Evolutionary conservation across 257 asterid genomes (phyloP).

Genomic region (Solanum bulbocastanum): DNA sequence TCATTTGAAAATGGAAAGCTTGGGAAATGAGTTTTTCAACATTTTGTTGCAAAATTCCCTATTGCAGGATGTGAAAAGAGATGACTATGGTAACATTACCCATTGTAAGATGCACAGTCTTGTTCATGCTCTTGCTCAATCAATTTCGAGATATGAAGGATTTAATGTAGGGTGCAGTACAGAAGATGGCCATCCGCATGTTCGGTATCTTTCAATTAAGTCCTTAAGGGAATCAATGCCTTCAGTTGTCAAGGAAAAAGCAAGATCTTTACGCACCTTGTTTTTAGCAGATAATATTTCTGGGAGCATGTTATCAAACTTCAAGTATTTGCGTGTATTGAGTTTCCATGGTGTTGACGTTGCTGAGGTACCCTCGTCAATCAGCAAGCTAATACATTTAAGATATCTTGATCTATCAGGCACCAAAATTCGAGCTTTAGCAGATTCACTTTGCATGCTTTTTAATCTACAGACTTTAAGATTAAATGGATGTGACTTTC

Average conservation of each 20-base stretch:
- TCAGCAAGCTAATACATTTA: constrained; percentile 12
- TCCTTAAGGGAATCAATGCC: neutral
- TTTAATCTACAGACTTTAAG: constrained; percentile 14
- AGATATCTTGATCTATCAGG: constrained; percentile 6
- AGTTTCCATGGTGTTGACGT: neutral
- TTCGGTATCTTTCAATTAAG: neutral
- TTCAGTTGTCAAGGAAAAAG: neutral
- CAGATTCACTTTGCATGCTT: constrained; percentile 6
- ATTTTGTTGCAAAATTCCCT: constrained; percentile 18
- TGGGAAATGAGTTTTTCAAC: neutral
- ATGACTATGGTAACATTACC: constrained; percentile 5
- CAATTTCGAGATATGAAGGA: neutral
- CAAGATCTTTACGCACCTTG: neutral
- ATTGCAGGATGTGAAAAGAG: constrained; percentile 12
- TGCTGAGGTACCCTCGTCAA: neutral
- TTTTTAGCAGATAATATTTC: neutral
- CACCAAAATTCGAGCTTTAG: neutral
- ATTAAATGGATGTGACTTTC: neutral
- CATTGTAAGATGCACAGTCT: constrained; percentile 22
- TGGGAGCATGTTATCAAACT: neutral
- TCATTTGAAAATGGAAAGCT: neutral
- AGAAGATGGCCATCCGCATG: neutral
- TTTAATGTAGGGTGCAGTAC: neutral
- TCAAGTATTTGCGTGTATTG: constrained; percentile 6
- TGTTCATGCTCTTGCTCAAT: constrained; percentile 23